Base-by-base conservation (phyloP, 2,329 filamentous ascomycete genomes). In the Colletotrichum liriopes region DNA sequence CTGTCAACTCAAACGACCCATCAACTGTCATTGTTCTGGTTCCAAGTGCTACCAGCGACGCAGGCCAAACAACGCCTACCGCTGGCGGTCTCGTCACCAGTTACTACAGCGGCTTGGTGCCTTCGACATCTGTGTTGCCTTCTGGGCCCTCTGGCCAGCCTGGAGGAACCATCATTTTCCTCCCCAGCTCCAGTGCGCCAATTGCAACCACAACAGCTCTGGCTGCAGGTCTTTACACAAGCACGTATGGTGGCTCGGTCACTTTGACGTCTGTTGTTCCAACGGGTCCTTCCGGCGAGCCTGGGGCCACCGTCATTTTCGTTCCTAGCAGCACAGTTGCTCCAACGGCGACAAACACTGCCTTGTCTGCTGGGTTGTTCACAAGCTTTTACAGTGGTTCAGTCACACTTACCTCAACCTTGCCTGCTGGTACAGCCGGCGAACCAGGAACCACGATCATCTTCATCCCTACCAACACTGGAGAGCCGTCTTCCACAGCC, bases 21-120 rank as follows among this genome's bases (percentile, higher is more conserved):
- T 45, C 41, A 8, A 72, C 69, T 1, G 65, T 72, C 37, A 68
- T 72, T 7, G 65, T 72, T 18, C 52, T 72, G 2, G 29, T 72
- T 6, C 69, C 69, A 1, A 72, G 69, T 23, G 37, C 37, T 11
- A 63, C 65, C 2, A 32, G 58, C 18, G 37, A 18, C 3, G 52
- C 56, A 26, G 35, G 23, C n/a, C n/a, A 20, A 2, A 39, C 29
- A 16, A 37, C 54, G 12, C 23, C 39, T 11, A 18, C 37, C 18
- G 14, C 41, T 45, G 60, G 60, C 12, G 61, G 54, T 26, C 23
- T 70, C 4, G 51, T 58, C 20, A 70, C 67, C 5, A 70, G 61
- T 43, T 52, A 45, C 35, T 70, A 65, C 26, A 54, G 45, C 32
- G 66, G 61, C 29, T 58, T 52, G 29, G 37, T 70, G 41, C 55